These are phyloP conservation scores for Allantophomopsis cytisporea DNA, from an alignment of 2,329 filamentous ascomycete species.

Conservation along the genomic window DNA sequence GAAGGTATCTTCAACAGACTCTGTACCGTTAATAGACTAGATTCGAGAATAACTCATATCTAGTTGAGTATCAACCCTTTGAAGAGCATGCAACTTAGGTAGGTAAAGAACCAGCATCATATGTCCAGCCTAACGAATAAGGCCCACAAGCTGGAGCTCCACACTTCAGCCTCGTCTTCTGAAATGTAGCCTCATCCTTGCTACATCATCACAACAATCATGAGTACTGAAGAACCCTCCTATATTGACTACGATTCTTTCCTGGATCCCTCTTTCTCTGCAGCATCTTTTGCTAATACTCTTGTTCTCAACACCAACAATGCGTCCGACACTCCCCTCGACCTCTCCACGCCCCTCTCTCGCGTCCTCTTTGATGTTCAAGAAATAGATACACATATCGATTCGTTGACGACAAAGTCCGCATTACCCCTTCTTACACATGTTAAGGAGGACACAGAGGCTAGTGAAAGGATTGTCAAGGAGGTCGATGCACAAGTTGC, in stretches of 20 bases:
- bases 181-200: too few relatives aligned
- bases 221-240: constrained; percentile 35
- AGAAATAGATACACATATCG: constrained; percentile 92
- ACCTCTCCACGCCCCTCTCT: constrained; percentile 87
- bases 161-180: too few relatives aligned
- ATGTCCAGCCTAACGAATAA: too few relatives aligned
- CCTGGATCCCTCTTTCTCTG: constrained; percentile 68
- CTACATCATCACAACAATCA: background rate
- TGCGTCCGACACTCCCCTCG: constrained; percentile 74
- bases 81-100: too few relatives aligned
- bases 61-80: too few relatives aligned
- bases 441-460: constrained; percentile 59
- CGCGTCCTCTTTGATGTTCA: constrained; percentile 93
- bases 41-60: too few relatives aligned
- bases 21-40: too few relatives aligned
- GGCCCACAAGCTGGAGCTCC: too few relatives aligned
- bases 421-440: constrained; percentile 71
- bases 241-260: constrained; percentile 97
- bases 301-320: constrained; percentile 89
- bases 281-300: constrained; percentile 72
- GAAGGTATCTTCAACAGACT: too few relatives aligned
- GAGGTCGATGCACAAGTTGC: constrained; percentile 72
- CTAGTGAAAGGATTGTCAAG: constrained; percentile 57
- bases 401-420: constrained; percentile 72
- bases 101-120: too few relatives aligned